Base-by-base conservation (phyloP, 495 filamentous ascomycete species). In the Daldinia bambusicola region DNA sequence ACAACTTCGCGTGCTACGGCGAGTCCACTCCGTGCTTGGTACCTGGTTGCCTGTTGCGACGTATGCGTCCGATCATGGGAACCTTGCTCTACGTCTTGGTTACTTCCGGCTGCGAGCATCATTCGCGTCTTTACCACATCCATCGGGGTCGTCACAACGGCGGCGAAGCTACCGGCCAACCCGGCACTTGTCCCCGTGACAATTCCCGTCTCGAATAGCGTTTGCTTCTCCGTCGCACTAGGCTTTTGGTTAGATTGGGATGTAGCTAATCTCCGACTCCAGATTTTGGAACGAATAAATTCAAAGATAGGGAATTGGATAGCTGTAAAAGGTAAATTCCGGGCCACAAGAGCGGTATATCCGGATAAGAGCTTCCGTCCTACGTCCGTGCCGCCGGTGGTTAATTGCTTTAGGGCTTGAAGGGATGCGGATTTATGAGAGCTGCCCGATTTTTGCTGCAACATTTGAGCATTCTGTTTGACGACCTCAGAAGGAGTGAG, bases 381-480 rank as follows among this genome's bases (percentile, higher is more conserved):
- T 2, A 74, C 59, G 6, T 78, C 83, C 10, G 59, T 67, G n/a
- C 71, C 72, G 34, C 55, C 72, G 2, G 9, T 12, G 32, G 55
- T 57, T 26, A 87, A 67, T 56, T 81, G 78, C 14, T 72, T 76
- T n/a, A 86, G 56, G 0, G 84, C 84, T 61, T 77, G 64, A 1
- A 84, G 69, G 2, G 83, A 84, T 4, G 82, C 80, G 2, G 84
- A 84, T 5, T 58, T 55, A 8, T 48, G 45, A 41, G 43, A 20
- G 61, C 32, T 31, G 31, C 57, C 59, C 10, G 74, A 60, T 9
- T 70, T 75, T 26, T 63, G 66, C 34, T 74, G 80, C 13, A 84
- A 69, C 74, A 96, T 90, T 78, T 98, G 94, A 2, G 94, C 92
- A 79, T 97, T 97, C 71, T 97, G 94, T 80, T 98, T 98, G 40